Evolutionary conservation across 2,329 filamentous ascomycete species (phyloP).

Genomic region (Apiospora rasikravindrae): DNA sequence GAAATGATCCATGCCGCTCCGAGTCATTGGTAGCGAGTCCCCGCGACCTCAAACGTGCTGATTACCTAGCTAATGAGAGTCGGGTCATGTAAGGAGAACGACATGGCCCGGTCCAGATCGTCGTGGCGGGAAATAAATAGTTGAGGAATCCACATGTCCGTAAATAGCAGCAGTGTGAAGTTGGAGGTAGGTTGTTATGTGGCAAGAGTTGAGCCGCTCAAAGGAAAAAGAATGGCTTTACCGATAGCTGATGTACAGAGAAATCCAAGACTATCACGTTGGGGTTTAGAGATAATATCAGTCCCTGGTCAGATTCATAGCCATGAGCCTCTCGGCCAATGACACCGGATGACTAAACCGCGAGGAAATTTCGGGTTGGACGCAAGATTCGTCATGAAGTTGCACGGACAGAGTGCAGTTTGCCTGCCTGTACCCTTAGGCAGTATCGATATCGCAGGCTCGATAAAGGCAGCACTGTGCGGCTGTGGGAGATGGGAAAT

Average conservation of each 20-base stretch:
- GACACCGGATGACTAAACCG: not conserved
- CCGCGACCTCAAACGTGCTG: not conserved
- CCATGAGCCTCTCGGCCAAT: not conserved
- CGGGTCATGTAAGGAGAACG: not conserved
- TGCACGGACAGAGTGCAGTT: not conserved
- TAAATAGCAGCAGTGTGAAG: not conserved
- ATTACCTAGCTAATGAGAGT: slow-evolving; percentile 9
- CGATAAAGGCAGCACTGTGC: not conserved
- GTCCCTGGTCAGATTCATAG: not conserved
- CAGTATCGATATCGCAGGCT: not conserved
- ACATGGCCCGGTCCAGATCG: slow-evolving; percentile 5
- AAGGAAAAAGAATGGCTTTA: not conserved
- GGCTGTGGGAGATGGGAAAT: not conserved
- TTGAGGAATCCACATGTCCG: slow-evolving; percentile 6
- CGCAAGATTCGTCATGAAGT: not conserved
- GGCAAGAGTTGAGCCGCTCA: not conserved
- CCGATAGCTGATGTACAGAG: not conserved
- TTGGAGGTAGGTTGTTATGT: not conserved
- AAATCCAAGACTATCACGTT: not conserved
- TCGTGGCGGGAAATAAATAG: not conserved
- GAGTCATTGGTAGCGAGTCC: not conserved
- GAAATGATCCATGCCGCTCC: slow-evolving; percentile 44
- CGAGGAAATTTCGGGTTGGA: not conserved
- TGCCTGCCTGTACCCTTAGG: not conserved
- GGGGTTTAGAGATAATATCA: not conserved